Percentiles rank a stretch among this genome's conserved stretches.
These are phyloP conservation scores for Picea abies DNA, from an alignment of 83 land plant species.

Conservation along the genomic window DNA sequence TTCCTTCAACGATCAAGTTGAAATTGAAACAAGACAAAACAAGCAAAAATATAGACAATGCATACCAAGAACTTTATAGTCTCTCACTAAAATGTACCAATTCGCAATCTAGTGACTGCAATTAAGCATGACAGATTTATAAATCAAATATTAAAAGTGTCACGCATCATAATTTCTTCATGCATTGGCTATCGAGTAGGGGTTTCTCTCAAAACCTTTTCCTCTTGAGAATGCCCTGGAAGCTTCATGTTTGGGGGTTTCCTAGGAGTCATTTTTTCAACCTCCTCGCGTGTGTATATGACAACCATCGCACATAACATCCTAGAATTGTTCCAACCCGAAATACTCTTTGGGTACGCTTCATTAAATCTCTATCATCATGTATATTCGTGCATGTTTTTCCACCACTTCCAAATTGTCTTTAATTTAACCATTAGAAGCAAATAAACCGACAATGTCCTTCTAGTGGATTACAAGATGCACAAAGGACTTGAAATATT, in stretches of 20 bases:
- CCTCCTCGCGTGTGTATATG: constrained; percentile 17
- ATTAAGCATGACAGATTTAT: neutral
- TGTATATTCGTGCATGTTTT: too few relatives aligned
- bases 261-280: constrained; percentile 17
- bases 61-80: neutral
- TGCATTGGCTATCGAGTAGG: neutral
- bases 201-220: neutral
- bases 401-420: too few relatives aligned
- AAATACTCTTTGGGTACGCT: too few relatives aligned
- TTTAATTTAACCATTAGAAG: too few relatives aligned
- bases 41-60: constrained; percentile 10
- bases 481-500: too few relatives aligned
- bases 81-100: neutral
- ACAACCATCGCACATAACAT: too few relatives aligned
- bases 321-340: too few relatives aligned
- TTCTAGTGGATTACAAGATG: too few relatives aligned
- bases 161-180: neutral
- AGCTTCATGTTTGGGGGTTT: constrained; percentile 3
- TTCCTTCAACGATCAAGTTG: neutral
- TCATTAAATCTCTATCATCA: too few relatives aligned
- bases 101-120: constrained; percentile 1
- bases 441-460: too few relatives aligned
- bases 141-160: neutral
- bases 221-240: neutral
- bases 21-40: neutral